Percentiles rank a stretch among this genome's conserved stretches.
Conservation (phyloP, 2,329 filamentous ascomycete genomes). For the Apiospora phragmitis region DNA sequence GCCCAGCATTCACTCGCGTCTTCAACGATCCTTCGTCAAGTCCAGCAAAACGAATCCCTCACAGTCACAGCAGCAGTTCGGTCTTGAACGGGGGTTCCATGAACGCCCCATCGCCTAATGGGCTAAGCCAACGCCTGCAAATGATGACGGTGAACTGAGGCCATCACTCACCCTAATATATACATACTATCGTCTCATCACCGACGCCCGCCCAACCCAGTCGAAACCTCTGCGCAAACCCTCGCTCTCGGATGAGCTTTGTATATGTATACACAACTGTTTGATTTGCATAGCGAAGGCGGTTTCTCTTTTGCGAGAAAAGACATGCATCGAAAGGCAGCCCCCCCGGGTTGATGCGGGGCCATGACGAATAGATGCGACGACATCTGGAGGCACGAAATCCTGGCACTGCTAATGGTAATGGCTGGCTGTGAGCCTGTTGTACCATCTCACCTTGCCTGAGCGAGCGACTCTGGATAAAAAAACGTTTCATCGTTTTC, state of each 20-base stretch:
- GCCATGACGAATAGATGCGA: not conserved
- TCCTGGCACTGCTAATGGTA: not conserved
- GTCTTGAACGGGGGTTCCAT: conserved; percentile 50
- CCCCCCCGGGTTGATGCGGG: not conserved
- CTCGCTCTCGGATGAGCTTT: conserved; percentile 18
- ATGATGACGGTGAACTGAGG: conserved; percentile 64
- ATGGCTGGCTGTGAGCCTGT: not conserved
- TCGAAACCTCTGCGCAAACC: conserved; percentile 6
- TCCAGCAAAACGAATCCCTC: conserved; percentile 50
- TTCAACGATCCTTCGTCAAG: conserved; percentile 63
- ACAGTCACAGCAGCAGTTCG: conserved; percentile 56
- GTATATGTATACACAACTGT: conserved; percentile 35
- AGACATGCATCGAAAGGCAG: not conserved
- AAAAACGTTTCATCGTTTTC: not conserved
- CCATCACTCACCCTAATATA: not conserved
- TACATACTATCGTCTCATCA: not conserved
- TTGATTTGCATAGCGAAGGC: conserved; percentile 42
- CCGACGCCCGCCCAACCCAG: conserved; percentile 4
- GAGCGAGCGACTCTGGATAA: conserved; percentile 9
- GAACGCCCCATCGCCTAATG: conserved; percentile 52
- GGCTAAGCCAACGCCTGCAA: conserved; percentile 56
- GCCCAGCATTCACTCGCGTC: conserved; percentile 67
- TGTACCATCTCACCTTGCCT: not conserved
- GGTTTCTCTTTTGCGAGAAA: conserved; percentile 19
- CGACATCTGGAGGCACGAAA: not conserved